Evolutionary conservation across 129 eudicot genomes (phyloP).

Genomic region (Helianthus tuberosus): DNA sequence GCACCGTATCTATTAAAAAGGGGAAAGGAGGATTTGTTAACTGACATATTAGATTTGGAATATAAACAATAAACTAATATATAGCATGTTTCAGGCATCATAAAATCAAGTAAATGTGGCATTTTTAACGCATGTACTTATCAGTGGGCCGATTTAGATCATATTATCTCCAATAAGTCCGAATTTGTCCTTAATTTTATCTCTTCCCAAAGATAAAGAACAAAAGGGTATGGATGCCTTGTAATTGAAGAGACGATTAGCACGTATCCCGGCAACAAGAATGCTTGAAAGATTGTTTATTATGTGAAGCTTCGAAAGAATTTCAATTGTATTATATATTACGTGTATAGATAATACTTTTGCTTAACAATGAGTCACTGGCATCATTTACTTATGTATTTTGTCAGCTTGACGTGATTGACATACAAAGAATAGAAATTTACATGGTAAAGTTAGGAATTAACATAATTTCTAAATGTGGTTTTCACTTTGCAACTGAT

Average conservation of each 20-base stretch:
- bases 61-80: neutral
- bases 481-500: neutral
- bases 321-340: too few species aligned
- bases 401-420: neutral
- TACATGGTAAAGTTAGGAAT: neutral
- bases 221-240: conserved; percentile 1
- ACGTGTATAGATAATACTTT: neutral
- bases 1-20: conserved; percentile 76
- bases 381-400: neutral
- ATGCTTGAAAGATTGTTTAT: neutral
- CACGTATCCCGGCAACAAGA: conserved; percentile 2
- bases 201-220: neutral
- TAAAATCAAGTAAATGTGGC: neutral
- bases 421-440: neutral
- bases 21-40: conserved; percentile 13
- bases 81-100: neutral
- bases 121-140: too few species aligned
- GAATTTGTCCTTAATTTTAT: neutral
- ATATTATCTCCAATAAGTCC: neutral
- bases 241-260: neutral
- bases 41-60: conserved; percentile 18
- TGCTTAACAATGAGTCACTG: neutral
- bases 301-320: neutral
- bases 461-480: neutral
- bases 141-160: too few species aligned